A percentile compares a stretch with the other conserved stretches of the same genome.
Evolutionary conservation across 495 filamentous ascomycete species (phyloP).

Genomic region (Neurospora intermedia): DNA sequence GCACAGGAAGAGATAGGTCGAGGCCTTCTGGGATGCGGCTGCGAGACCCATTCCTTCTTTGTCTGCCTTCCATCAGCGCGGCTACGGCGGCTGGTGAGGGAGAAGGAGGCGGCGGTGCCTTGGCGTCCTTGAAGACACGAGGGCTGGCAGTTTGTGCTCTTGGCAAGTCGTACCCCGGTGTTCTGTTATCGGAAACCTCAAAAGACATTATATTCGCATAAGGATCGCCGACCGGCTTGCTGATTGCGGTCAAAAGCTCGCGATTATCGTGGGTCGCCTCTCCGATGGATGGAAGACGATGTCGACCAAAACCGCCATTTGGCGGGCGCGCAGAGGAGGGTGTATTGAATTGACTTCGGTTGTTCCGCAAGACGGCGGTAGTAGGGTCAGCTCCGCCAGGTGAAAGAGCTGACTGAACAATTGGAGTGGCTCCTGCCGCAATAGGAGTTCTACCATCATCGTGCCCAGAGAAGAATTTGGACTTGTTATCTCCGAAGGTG

Average conservation of each 20-base stretch:
- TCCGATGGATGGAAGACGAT: constrained; percentile 73
- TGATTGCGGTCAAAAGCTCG: constrained; percentile 19
- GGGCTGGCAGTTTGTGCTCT: constrained; percentile 41
- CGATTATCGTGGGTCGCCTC: constrained; percentile 48
- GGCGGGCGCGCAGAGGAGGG: constrained; percentile 63
- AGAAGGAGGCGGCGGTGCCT: constrained; percentile 38
- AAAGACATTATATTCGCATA: constrained; percentile 12
- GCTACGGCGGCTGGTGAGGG: constrained; percentile 36
- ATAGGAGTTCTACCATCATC: constrained; percentile 69
- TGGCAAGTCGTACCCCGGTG: constrained; percentile 14
- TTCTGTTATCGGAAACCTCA: constrained; percentile 2
- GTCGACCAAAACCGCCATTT: constrained; percentile 50
- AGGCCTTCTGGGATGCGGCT: constrained; percentile 76
- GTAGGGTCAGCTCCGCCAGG: constrained; percentile 55
- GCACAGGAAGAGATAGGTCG: constrained; percentile 57
- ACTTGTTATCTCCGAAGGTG: constrained; percentile 56
- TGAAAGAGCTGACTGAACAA: constrained; percentile 81
- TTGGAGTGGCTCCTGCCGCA: constrained; percentile 72
- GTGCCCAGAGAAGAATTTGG: constrained; percentile 56
- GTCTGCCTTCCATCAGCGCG: constrained; percentile 42
- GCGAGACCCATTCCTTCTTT: constrained; percentile 57
- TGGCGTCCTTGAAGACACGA: constrained; percentile 33
- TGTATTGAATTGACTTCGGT: constrained; percentile 46
- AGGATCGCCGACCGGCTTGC: constrained; percentile 9
- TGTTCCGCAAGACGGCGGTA: constrained; percentile 54